A percentile compares a stretch with the other conserved stretches of the same genome.
Evolutionary conservation across 495 filamentous ascomycete genomes (phyloP).

Genomic region (Lasiosphaeriaceae sp.): DNA sequence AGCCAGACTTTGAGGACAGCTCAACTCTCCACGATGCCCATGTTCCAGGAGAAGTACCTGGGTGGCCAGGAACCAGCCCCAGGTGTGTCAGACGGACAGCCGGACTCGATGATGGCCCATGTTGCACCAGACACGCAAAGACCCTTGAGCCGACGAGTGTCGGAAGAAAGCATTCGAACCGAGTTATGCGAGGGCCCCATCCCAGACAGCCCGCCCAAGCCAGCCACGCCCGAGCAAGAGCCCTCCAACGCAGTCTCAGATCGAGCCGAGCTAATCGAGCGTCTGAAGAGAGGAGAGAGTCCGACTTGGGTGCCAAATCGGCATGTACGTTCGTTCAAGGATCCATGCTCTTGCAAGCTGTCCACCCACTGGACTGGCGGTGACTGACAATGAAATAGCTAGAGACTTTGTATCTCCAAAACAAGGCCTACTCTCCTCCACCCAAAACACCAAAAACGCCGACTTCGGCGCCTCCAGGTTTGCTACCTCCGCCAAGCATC

Average conservation of each 20-base stretch:
- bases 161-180: conserved; percentile 52
- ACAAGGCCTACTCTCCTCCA: conserved; percentile 26
- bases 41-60: conserved; percentile 47
- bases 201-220: conserved; percentile 35
- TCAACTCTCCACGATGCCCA: conserved; percentile 51
- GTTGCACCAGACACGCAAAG: conserved; percentile 3
- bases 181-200: conserved; percentile 56
- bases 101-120: conserved; percentile 16
- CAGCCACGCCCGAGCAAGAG: conserved; percentile 27
- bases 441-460: conserved; percentile 34
- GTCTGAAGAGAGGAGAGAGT: conserved; percentile 75
- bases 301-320: conserved; percentile 68
- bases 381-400: conserved; percentile 24
- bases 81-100: conserved; percentile 1
- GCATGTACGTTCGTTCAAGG: conserved; percentile 51
- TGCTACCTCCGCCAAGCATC: conserved; percentile 39
- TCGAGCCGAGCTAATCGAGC: conserved; percentile 76
- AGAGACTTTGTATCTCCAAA: conserved; percentile 34
- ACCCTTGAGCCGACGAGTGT: conserved; percentile 30
- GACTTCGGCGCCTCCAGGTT: conserved; percentile 26
- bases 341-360: background rate
- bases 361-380: too few species aligned
- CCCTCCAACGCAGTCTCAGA: conserved; percentile 40
- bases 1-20: background rate
- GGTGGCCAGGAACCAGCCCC: conserved; percentile 18